Evolutionary conservation across 148 eudicot genomes (phyloP), one percentile per base, ranked within the genome.

Genomic region (Polygonum aviculare): DNA sequence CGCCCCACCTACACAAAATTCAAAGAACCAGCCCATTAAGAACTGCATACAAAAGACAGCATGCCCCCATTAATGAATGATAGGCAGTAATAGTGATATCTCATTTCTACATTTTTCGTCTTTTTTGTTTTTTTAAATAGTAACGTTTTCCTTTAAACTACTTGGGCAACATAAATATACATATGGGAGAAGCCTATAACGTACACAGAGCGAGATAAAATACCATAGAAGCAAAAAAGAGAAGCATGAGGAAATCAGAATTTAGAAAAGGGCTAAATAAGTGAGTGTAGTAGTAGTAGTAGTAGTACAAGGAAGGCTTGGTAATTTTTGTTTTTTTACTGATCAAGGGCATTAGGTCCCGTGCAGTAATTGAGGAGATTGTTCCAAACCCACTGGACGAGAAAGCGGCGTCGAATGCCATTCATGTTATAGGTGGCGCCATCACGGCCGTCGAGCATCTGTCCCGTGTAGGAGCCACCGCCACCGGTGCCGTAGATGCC

Each of bases 331-430:
- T 6, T 18, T 16, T 54, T 54, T 18, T 40, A 72, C 40, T 79
- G 87, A 77, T 89, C 98, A 79, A 91, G 41, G 16, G 98, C 98
- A 82, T 94, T 94, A 2, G 98, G 98, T 74, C 98, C 98, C 63
- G 89, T 88, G 77, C 98, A 94, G 75, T 93, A 93, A 73, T 89
- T 92, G 75, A 90, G 76, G 19, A 84, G 80, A 2, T 91, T 93
- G 76, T 83, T 92, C 98, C 98, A 94, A 62, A 94, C 71, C 98
- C 98, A 94, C 84, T 94, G 98, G 69, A 94, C 96, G 82, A 94
- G 81, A 65, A 89, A 94, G 81, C 97, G 82, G 22, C 89, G 85
- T 73, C 88, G 80, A 36, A 79, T 82, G 0, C 97, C 98, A 74
- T 81, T 82, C 90, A 94, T 45, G 79, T 94, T 94, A 78, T 60